phyloP scores from a whole-genome alignment of 345 rosid genomes.

The Populus ilicifolia region DNA sequence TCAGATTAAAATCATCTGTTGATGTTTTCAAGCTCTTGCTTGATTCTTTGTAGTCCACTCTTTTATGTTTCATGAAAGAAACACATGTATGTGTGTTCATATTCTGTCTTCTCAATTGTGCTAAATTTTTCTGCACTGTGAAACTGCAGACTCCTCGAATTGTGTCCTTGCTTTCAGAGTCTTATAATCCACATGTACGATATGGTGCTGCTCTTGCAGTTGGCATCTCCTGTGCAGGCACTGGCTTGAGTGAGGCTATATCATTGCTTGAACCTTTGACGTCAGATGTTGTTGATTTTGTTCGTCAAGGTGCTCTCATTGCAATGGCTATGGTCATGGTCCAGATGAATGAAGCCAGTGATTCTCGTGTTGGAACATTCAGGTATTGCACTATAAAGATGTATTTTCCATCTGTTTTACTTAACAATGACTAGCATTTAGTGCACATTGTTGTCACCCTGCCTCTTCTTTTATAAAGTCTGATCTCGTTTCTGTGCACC shows the following conservation, averaged over 20 bases:
- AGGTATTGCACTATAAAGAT: slow-evolving; percentile 40
- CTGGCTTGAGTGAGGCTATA: slow-evolving; percentile 98
- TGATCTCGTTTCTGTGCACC: not conserved
- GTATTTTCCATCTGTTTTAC: not conserved
- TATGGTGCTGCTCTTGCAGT: slow-evolving; percentile 99
- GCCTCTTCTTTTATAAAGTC: not conserved
- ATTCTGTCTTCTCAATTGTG: not conserved
- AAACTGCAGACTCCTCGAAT: slow-evolving; percentile 86
- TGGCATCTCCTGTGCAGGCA: slow-evolving; percentile 99
- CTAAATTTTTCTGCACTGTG: slow-evolving; percentile 13
- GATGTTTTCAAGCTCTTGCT: not conserved
- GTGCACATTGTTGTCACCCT: not conserved
- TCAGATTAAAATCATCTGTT: not conserved
- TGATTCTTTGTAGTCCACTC: not conserved
- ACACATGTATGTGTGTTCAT: not conserved
- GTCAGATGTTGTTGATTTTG: slow-evolving; percentile 97
- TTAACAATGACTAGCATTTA: not conserved
- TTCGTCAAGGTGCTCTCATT: slow-evolving; percentile 99
- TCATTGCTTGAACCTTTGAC: slow-evolving; percentile 95
- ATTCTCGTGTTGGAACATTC: slow-evolving; percentile 94
- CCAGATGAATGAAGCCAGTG: slow-evolving; percentile 92
- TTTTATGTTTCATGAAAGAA: not conserved
- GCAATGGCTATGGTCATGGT: slow-evolving; percentile 99
- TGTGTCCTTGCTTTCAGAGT: slow-evolving; percentile 91
- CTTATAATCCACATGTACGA: slow-evolving; percentile 98